Percentiles rank a stretch among this genome's conserved stretches.
Conservation (phyloP, 2,329 filamentous ascomycete genomes). For the Colletotrichum theobromicola region DNA sequence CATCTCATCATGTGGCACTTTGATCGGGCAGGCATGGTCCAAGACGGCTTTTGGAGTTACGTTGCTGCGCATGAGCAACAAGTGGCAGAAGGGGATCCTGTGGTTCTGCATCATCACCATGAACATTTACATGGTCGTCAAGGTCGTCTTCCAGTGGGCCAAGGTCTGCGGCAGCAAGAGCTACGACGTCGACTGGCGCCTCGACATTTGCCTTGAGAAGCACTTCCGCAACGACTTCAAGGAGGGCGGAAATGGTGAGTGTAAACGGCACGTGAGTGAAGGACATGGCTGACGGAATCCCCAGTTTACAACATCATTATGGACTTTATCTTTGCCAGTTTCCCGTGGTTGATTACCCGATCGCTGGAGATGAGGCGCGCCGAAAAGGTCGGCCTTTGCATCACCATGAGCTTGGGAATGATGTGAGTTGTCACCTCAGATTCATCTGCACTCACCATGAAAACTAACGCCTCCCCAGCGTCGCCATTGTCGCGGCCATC, state of each 20-base stretch:
- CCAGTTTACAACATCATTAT: slow-evolving; percentile 55
- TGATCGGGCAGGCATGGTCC: slow-evolving; percentile 39
- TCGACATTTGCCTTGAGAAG: slow-evolving; percentile 48
- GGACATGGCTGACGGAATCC: background rate
- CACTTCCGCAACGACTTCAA: slow-evolving; percentile 49
- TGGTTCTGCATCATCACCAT: slow-evolving; percentile 56
- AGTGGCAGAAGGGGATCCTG: slow-evolving; percentile 45
- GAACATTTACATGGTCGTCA: slow-evolving; percentile 51
- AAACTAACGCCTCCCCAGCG: slow-evolving; percentile 26
- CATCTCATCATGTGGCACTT: slow-evolving; percentile 39
- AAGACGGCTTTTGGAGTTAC: slow-evolving; percentile 44
- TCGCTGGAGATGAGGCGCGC: slow-evolving; percentile 33
- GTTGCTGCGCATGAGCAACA: slow-evolving; percentile 46
- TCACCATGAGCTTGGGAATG: slow-evolving; percentile 28
- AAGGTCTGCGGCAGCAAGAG: slow-evolving; percentile 44
- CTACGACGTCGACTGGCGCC: slow-evolving; percentile 52
- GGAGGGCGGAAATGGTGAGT: slow-evolving; percentile 54
- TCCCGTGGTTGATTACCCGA: slow-evolving; percentile 35
- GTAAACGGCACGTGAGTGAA: background rate
- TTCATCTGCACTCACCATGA: background rate
- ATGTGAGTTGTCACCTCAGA: slow-evolving; percentile 30
- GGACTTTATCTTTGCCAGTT: slow-evolving; percentile 32
- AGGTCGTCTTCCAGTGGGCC: slow-evolving; percentile 55
- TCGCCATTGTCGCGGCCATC: slow-evolving; percentile 53
- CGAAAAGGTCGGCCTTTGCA: slow-evolving; percentile 33